phyloP scores from a whole-genome alignment of 106 monocot genomes.

The Dactylorhiza incarnata region DNA sequence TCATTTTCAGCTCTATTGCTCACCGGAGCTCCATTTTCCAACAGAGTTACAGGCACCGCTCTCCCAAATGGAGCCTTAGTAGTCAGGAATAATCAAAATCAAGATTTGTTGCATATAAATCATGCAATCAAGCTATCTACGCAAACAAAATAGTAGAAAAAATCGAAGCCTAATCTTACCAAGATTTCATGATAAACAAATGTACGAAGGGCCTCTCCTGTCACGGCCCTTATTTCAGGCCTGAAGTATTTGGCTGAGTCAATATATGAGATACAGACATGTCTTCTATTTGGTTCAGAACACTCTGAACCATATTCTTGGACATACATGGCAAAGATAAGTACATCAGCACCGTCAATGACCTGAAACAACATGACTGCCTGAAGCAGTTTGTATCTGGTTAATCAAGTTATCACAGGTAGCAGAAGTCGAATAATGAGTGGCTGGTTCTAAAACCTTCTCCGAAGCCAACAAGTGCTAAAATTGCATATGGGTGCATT shows the following conservation, averaged over 20 bases:
- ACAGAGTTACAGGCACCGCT: neutral
- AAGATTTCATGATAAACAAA: constrained; percentile 82
- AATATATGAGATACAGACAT: constrained; percentile 54
- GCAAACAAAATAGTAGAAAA: neutral
- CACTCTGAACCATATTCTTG: constrained; percentile 75
- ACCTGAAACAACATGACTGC: constrained; percentile 69
- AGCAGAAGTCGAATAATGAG: too few relatives aligned
- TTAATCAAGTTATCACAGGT: neutral
- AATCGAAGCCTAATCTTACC: constrained; percentile 25
- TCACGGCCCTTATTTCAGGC: constrained; percentile 47
- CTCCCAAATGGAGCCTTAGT: too few relatives aligned
- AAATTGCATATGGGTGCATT: too few relatives aligned
- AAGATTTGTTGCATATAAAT: neutral
- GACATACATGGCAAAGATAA: constrained; percentile 70
- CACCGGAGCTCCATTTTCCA: neutral
- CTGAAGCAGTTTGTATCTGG: constrained; percentile 19
- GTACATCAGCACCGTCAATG: constrained; percentile 70
- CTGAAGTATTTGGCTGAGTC: constrained; percentile 79
- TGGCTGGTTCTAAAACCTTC: too few relatives aligned
- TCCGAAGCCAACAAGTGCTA: too few relatives aligned
- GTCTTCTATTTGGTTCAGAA: constrained; percentile 50
- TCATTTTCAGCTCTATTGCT: too few relatives aligned
- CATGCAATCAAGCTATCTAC: neutral
- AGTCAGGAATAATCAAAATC: neutral
- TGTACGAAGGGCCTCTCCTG: constrained; percentile 71